Base-by-base conservation (phyloP, 306 rosid species). In the Trifolium pratense region DNA sequence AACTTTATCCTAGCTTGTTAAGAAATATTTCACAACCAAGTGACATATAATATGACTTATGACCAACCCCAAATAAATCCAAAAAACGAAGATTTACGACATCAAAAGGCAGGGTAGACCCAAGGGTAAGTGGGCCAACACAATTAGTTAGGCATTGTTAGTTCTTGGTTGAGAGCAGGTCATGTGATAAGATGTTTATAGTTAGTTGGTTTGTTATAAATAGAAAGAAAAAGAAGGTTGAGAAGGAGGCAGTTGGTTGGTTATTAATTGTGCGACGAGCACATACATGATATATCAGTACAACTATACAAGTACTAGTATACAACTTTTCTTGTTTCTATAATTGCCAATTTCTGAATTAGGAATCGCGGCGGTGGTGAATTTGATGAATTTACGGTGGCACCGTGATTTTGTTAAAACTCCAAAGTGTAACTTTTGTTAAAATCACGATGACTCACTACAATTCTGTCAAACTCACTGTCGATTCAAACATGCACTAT, bases 221-320 rank as follows among this genome's bases (percentile, higher is more conserved):
- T 51, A 51, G 61, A 26, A 58, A 23, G 16, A 6, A 48, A 49
- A 32, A 8, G 58, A 36, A 46, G 26, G 58, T 45, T 9, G 71
- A 9, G 71, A 21, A 68, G 58, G 59, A 42, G 73, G 16, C 16
- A 48, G 34, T 52, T 49, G 61, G 61, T 68, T 70, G 48, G 49
- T 70, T 52, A 70, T 70, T 70, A 12, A 70, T 49, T 49, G 18
- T 31, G 43, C 17, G 34, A 68, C 6, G 60, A 48, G 29, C 59
- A 46, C n/a, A 10, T 29, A 17, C 31, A 66, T 65, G 34, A 39
- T 9, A 40, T 14, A 39, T 39, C 29, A 8, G 4, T 16, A 17
- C 60, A 53, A 20, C 39, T 7, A 39, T 53, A 16, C 7, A 45
- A 34, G n/a, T n/a, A n/a, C n/a, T n/a, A n/a, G n/a, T n/a, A n/a